These are phyloP conservation scores for Sugiyamaella qingdaonensis DNA, from an alignment of 805 yeast genomes.

Conservation along the genomic window DNA sequence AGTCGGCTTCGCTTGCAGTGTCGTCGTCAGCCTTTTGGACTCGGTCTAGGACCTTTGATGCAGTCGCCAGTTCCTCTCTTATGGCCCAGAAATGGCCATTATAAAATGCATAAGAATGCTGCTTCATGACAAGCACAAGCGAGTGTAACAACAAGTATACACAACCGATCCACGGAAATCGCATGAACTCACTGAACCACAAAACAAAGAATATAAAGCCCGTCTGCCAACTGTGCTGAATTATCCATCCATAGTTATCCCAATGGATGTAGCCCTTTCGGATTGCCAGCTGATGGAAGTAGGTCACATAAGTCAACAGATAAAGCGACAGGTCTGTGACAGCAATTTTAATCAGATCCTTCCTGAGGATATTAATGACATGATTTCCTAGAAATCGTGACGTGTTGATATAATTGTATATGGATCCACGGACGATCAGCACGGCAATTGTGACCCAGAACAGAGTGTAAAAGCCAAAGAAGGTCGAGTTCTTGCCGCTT, in stretches of 20 bases:
- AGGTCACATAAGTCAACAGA: constrained; percentile 56
- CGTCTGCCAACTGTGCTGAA: constrained; percentile 58
- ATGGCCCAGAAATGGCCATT: constrained; percentile 70
- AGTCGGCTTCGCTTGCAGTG: constrained; percentile 29
- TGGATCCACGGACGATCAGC: constrained; percentile 39
- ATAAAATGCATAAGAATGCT: constrained; percentile 88
- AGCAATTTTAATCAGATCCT: constrained; percentile 64
- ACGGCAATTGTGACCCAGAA: constrained; percentile 31
- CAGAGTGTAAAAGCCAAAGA: constrained; percentile 77
- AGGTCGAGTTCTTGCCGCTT: constrained; percentile 34
- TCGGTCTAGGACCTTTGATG: constrained; percentile 8
- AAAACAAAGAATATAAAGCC: constrained; percentile 50
- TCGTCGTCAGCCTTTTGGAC: constrained; percentile 12
- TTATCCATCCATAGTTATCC: constrained; percentile 58
- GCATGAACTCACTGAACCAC: constrained; percentile 49
- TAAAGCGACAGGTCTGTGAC: constrained; percentile 75
- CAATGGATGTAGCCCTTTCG: constrained; percentile 48
- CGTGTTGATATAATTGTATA: constrained; percentile 47
- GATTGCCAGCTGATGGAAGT: constrained; percentile 54
- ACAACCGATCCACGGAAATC: constrained; percentile 85
- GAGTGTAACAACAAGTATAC: constrained; percentile 82
- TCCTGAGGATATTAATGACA: constrained; percentile 52
- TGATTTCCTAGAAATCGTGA: constrained; percentile 48
- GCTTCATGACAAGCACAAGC: constrained; percentile 85
- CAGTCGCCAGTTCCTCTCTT: constrained; percentile 19